Base-by-base conservation (phyloP, 176 grass and related monocot species). In the Dendrocalamus sinicus region DNA sequence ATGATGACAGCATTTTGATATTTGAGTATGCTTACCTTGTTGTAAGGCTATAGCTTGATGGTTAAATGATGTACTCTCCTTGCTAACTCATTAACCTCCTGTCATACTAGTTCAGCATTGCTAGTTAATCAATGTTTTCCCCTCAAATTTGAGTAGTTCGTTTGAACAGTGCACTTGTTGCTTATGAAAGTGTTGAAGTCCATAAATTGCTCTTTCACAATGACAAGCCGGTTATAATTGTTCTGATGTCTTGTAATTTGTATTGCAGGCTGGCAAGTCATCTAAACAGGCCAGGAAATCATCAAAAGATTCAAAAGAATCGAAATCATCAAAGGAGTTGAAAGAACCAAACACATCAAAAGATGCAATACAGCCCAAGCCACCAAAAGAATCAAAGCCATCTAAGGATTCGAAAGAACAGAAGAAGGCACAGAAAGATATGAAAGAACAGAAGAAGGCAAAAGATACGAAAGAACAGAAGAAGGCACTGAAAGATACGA, bases 251-350 rank as follows among this genome's bases (percentile, higher is more conserved):
- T 55, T 62, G 7, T 59, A 35, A 12, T 46, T 10, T 85, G 14
- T 60, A 26, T 50, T 80, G 22, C 68, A 90, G 89, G 79, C 40
- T 44, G 84, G 79, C 20, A 87, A 83, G 66, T 73, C 73, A 87
- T 87, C 85, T 78, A 90, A 79, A 67, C 89, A 78, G 57, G 47
- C 89, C 8, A 67, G 79, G 32, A 86, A 86, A 83, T 30, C 80
- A 8, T 67, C 57, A n/a, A 88, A 88, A 59, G 73, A 76, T 40
- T 86, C 47, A 4, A 88, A 88, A 57, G 72, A 88, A 59, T 81
- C 43, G 0, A 84, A 89, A 79, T 80, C 76, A 26, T 73, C 84
- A n/a, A 88, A 88, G 48, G 73, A 76, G 28, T 82, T 39, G 2
- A 88, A 88, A 57, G 72, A 88, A 59, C 76, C 43, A 0, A 84